phyloP scores from a whole-genome alignment of 2,329 filamentous ascomycete species.

The Elsinoe arachidis region DNA sequence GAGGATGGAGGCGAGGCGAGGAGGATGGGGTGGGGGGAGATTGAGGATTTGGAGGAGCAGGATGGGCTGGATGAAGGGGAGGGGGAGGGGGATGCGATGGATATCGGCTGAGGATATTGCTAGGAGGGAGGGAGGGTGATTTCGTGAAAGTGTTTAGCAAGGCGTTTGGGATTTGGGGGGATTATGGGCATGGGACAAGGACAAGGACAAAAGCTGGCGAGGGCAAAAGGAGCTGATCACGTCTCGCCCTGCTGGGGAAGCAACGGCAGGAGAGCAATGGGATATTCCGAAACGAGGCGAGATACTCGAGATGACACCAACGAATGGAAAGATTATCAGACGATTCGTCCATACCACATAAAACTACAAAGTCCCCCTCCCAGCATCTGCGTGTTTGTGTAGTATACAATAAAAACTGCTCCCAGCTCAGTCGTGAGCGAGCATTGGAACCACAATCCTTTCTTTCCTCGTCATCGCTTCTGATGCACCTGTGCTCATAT shows the following conservation, averaged over 20 bases:
- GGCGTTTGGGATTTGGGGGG: neutral
- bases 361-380: neutral
- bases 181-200: neutral
- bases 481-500: neutral
- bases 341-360: neutral
- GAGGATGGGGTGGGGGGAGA: conserved; percentile 45
- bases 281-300: neutral
- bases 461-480: neutral
- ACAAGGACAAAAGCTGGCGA: neutral
- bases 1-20: conserved; percentile 54
- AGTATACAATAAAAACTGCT: conserved; percentile 6
- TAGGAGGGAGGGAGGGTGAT: neutral
- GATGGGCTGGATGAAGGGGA: conserved; percentile 21
- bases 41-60: conserved; percentile 21
- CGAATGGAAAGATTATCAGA: neutral
- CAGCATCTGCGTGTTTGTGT: neutral
- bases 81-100: conserved; percentile 57
- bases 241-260: no score
- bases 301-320: neutral
- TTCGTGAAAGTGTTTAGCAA: neutral
- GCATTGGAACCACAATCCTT: neutral
- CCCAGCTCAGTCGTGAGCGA: neutral
- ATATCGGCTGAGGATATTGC: conserved; percentile 38
- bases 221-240: no score
- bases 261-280: no score